Evolutionary conservation across 2,329 filamentous ascomycete species (phyloP).

Genomic region (Diplodia corticola): DNA sequence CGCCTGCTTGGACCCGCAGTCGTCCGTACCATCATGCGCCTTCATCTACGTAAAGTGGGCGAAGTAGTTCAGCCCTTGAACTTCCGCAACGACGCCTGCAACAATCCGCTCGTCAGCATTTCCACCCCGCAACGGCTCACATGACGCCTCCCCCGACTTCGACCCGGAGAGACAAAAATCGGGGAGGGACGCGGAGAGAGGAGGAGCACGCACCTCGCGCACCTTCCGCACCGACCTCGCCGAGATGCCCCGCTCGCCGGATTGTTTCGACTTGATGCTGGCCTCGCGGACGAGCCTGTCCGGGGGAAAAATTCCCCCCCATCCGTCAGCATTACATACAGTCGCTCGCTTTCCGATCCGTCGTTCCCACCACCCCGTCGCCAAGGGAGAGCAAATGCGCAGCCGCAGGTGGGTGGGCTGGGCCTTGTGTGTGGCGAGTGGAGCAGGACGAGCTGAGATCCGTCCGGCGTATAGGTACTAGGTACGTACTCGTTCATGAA

Average conservation of each 20-base stretch:
- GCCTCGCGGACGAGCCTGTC: constrained; percentile 76
- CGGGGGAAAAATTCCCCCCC: too few species aligned
- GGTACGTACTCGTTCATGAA: constrained; percentile 71
- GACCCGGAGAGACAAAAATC: background rate
- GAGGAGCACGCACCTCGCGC: constrained; percentile 62
- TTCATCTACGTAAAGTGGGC: background rate
- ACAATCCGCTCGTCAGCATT: background rate
- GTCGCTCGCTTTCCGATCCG: background rate
- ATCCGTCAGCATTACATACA: background rate
- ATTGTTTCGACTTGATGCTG: constrained; percentile 70
- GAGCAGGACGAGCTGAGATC: background rate
- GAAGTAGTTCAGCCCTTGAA: constrained; percentile 35
- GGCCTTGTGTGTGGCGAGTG: background rate
- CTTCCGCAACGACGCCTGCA: constrained; percentile 35
- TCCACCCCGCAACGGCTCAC: background rate
- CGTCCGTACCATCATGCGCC: background rate
- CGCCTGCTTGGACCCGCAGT: background rate
- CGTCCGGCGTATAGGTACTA: background rate
- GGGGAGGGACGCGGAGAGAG: background rate
- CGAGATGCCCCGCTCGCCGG: constrained; percentile 72
- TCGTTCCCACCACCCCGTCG: background rate
- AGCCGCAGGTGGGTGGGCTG: background rate
- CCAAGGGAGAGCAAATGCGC: too few species aligned
- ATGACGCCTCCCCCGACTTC: background rate
- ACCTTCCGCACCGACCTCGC: constrained; percentile 75